Percentiles rank a stretch among this genome's conserved stretches.
Evolutionary conservation across 1,139 yeast genomes (phyloP).

Genomic region (Pneumocystis murina): DNA sequence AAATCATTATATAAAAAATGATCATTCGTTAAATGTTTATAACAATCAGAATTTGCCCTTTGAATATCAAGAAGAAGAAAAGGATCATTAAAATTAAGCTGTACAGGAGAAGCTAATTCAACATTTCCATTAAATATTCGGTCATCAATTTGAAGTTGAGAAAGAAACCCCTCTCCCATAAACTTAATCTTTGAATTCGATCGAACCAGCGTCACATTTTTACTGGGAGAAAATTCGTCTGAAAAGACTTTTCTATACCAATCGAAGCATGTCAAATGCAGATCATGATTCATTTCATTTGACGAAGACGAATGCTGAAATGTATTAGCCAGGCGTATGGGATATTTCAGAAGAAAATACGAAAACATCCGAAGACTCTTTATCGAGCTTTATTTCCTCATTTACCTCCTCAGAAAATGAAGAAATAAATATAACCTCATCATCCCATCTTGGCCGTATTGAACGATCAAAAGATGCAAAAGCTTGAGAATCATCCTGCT

Average conservation of each 20-base stretch:
- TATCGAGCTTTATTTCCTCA: background rate
- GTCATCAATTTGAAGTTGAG: conserved; percentile 33
- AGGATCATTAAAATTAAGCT: conserved; percentile 79
- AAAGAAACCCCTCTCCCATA: background rate
- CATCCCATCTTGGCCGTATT: background rate
- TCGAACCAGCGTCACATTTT: background rate
- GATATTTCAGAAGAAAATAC: background rate
- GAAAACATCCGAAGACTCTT: background rate
- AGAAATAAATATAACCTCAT: background rate
- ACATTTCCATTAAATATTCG: conserved; percentile 63
- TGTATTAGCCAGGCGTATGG: background rate
- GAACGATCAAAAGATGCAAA: conserved; percentile 22
- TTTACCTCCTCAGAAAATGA: background rate
- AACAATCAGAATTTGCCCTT: background rate
- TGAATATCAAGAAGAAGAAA: conserved; percentile 11
- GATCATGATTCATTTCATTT: background rate
- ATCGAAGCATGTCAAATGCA: background rate
- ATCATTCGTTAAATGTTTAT: background rate
- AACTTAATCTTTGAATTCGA: background rate
- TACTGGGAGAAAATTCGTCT: background rate
- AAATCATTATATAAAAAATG: conserved; percentile 10
- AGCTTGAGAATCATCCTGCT: conserved; percentile 32
- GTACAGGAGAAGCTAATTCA: conserved; percentile 29
- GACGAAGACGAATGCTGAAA: background rate
- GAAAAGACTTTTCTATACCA: background rate